Percentiles rank a stretch among this genome's conserved stretches.
These are phyloP conservation scores for Breynia disticha DNA, from an alignment of 441 rosid genomes.

Conservation along the genomic window DNA sequence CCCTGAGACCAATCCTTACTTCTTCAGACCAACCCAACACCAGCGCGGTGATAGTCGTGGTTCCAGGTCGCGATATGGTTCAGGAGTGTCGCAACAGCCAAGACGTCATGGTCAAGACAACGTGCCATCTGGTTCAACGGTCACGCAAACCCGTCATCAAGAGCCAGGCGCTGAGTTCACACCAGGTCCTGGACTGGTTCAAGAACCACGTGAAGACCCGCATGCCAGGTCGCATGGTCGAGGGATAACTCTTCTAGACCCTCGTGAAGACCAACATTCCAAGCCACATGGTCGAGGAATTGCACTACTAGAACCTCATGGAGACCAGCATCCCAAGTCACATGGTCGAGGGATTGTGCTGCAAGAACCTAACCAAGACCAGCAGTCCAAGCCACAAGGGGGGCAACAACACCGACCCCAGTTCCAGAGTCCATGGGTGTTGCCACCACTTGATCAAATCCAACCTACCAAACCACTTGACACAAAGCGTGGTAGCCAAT, in stretches of 20 bases:
- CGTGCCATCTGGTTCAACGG: background rate
- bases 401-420: background rate
- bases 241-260: background rate
- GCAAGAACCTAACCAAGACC: background rate
- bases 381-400: slow-evolving; percentile 3
- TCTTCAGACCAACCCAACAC: slow-evolving; percentile 9
- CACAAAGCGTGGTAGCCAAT: background rate
- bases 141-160: no score
- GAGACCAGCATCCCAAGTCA: slow-evolving; percentile 1
- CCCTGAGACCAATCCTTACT: slow-evolving; percentile 60
- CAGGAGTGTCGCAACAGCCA: background rate
- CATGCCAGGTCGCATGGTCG: background rate
- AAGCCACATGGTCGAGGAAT: slow-evolving; percentile 7
- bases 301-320: background rate
- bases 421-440: slow-evolving; percentile 6
- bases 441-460: slow-evolving; percentile 6
- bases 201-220: no score
- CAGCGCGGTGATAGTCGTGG: slow-evolving; percentile 6
- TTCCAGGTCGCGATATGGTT: slow-evolving; percentile 1
- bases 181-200: no score
- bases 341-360: background rate
- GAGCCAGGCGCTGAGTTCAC: no score
- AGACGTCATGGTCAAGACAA: background rate
- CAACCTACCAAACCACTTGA: background rate
- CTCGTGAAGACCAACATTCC: background rate